A percentile compares a stretch with the other conserved stretches of the same genome.
Conservation (phyloP, 1,284 basidiomycete genomes). For the Ustilago xerochloae region DNA sequence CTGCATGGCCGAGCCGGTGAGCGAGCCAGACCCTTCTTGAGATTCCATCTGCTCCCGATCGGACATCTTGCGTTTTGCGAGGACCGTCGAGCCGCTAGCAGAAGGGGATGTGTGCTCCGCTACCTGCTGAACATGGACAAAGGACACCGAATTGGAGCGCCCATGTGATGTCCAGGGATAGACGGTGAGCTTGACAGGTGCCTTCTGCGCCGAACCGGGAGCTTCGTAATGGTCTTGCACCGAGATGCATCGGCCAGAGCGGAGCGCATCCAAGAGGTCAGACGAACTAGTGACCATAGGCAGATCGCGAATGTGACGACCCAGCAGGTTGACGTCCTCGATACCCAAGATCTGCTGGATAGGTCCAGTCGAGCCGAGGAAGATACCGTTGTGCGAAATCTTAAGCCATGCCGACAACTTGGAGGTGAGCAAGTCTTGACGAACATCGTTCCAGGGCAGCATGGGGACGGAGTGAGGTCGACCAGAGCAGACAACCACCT, state of each 20-base stretch:
- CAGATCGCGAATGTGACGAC: slow-evolving; percentile 44
- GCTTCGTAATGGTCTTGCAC: slow-evolving; percentile 46
- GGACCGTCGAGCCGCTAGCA: neutral
- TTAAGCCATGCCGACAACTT: slow-evolving; percentile 48
- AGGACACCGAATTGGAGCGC: slow-evolving; percentile 34
- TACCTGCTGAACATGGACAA: slow-evolving; percentile 42
- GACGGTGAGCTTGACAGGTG: slow-evolving; percentile 44
- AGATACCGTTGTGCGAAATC: slow-evolving; percentile 51
- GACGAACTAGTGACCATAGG: slow-evolving; percentile 51
- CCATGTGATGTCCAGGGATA: slow-evolving; percentile 52
- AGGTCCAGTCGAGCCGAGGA: slow-evolving; percentile 44
- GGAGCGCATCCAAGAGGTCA: slow-evolving; percentile 41
- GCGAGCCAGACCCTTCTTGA: slow-evolving; percentile 22
- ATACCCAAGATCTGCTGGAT: slow-evolving; percentile 45
- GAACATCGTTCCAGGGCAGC: slow-evolving; percentile 50
- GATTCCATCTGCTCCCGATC: slow-evolving; percentile 8
- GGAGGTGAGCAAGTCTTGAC: slow-evolving; percentile 21
- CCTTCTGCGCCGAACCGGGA: slow-evolving; percentile 3
- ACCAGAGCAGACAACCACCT: slow-evolving; percentile 49
- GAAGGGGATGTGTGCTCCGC: neutral
- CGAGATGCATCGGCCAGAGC: slow-evolving; percentile 38
- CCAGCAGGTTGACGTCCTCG: slow-evolving; percentile 42
- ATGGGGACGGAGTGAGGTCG: slow-evolving; percentile 48
- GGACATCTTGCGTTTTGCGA: slow-evolving; percentile 30
- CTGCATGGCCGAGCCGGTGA: slow-evolving; percentile 14